Base-by-base conservation (phyloP, 2,329 filamentous ascomycete species). In the Trichoderma harzianum region DNA sequence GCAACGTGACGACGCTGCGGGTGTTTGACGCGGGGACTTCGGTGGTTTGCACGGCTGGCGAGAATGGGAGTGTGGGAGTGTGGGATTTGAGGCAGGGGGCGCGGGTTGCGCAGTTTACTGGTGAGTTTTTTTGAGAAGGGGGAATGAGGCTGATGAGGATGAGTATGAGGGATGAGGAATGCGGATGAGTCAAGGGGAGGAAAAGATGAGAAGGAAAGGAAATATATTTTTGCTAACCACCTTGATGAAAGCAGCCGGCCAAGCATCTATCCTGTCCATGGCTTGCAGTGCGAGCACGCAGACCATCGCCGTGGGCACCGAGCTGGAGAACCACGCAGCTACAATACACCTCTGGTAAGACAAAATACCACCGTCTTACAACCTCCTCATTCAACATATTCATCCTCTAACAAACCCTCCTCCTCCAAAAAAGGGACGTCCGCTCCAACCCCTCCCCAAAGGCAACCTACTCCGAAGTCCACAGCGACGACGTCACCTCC, bases 251-350 rank as follows among this genome's bases (percentile, higher is more conserved):
- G n/a, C 74, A 86, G 85, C 84, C n/a, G 83, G 81, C 68, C 76
- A 81, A 51, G 82, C 81, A 12, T 80, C 90, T 12, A 85, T 95
- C 18, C 83, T 91, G 14, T 91, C 92, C 16, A 82, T 95, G 62
- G 90, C 91, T 1, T 89, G 90, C 74, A 87, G 86, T 62, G 80
- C 84, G 11, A 77, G 81, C 12, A 86, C 86, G 16, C 87, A 90
- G 75, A 85, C 89, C 4, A 82, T 95, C 21, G 92, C 90, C 26
- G 89, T 90, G 8, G 93, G 93, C 36, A 94, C 92, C 1, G 93
- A 95, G 77, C 84, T 93, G 47, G 87, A 88, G 53, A 88, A 91
- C 75, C 86, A 89, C 79, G 85, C 87, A 71, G 88, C 89, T 18
- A 88, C 87, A 7, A 87, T 92, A 61, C 77, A 87, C 53, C 81